Evolutionary conservation across 345 rosid genomes (phyloP).

Genomic region (Gynandropsis gynandra): DNA sequence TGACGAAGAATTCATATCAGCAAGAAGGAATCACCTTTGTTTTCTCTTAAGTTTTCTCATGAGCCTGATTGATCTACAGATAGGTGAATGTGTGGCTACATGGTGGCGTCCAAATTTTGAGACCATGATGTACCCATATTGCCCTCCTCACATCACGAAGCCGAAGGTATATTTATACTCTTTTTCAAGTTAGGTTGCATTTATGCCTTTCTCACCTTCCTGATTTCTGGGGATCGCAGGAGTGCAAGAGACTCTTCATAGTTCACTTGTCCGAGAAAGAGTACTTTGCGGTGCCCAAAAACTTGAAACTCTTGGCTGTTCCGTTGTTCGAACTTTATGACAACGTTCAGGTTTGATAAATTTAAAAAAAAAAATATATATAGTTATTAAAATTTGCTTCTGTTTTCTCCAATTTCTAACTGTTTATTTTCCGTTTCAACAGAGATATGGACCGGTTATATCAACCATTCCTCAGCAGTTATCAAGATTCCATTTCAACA

Average conservation of each 20-base stretch:
- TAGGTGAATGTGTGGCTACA: slow-evolving; percentile 71
- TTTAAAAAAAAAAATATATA: too few species aligned
- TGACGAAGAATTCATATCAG: too few species aligned
- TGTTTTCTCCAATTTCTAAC: neutral
- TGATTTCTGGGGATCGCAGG: slow-evolving; percentile 36
- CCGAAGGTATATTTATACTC: slow-evolving; percentile 59
- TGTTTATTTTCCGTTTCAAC: neutral
- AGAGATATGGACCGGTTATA: slow-evolving; percentile 47
- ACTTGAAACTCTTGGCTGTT: slow-evolving; percentile 73
- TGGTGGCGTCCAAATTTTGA: slow-evolving; percentile 99
- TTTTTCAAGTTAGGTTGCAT: slow-evolving; percentile 8
- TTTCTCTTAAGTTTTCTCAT: too few species aligned
- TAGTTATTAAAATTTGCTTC: too few species aligned
- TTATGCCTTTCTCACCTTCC: neutral
- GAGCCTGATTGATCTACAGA: slow-evolving; percentile 27
- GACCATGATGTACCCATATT: slow-evolving; percentile 92
- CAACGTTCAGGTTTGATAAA: slow-evolving; percentile 49
- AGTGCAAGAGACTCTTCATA: slow-evolving; percentile 74
- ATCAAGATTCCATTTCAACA: slow-evolving; percentile 71
- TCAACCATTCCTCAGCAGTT: slow-evolving; percentile 82
- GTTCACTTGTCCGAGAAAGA: slow-evolving; percentile 79
- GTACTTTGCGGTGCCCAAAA: slow-evolving; percentile 73
- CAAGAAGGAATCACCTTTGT: too few species aligned
- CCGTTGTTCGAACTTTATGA: slow-evolving; percentile 79
- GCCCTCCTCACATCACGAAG: slow-evolving; percentile 94